Base-by-base conservation (phyloP, 2,329 filamentous ascomycete genomes). In the Amauroascus niger region DNA sequence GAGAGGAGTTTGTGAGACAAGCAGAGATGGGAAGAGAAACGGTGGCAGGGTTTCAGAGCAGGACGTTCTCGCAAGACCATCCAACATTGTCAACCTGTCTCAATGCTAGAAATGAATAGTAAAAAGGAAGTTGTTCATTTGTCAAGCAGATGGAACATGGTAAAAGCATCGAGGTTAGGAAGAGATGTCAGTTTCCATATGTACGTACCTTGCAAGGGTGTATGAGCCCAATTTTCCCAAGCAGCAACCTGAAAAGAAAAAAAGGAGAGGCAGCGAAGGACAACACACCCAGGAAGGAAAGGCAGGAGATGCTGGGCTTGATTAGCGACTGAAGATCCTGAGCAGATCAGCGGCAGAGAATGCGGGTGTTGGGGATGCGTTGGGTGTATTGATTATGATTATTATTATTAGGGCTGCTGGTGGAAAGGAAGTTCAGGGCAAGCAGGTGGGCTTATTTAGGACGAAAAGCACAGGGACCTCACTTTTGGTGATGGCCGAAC, bases 121-220 rank as follows among this genome's bases (percentile, higher is more conserved):
- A 16, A 40, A 16, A 40, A n/a, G 14, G 26, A 11, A 6, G 2
- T n/a, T 16, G 22, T 28, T 13, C 14, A 13, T 40, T 18, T n/a
- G 16, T 20, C 24, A 8, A 26, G 49, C 18, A 6, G 37, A 5
- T 37, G 39, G 49, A 51, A 28, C 22, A 13, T 39, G 20, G n/a
- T n/a, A 18, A 40, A 44, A 26, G 30, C 14, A 22, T 9, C 33
- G 28, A 51, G 18, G 16, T 39, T 13, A n/a, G n/a, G 26, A 9
- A 39, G 44, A 43, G 49, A 35, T 41, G 48, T 24, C 28, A 32
- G n/a, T n/a, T n/a, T n/a, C n/a, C n/a, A 16, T n/a, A 16, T 16
- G 9, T 33, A 51, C 49, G 8, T 51, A 51, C 49, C 49, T 51
- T 51, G 49, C 37, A 43, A 35, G 39, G 39, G 16, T 35, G 49